Conservation (phyloP, 257 asterid genomes). For the Nicotiana undulata region DNA sequence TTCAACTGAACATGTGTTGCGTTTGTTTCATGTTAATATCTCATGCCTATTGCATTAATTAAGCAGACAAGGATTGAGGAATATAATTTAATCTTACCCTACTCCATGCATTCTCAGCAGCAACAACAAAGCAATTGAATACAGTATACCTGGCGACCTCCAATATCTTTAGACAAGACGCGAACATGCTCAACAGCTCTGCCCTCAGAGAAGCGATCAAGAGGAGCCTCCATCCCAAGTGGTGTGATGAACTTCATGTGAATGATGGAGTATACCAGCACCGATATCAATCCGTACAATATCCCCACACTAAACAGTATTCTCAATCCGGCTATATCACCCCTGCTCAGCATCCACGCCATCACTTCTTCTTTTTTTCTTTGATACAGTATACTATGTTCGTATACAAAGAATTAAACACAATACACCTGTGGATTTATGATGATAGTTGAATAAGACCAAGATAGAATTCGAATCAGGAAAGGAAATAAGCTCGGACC, state of each 20-base stretch:
- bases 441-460: neutral
- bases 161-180: slow-evolving; percentile 77
- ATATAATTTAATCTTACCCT: too few relatives aligned
- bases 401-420: neutral
- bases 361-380: neutral
- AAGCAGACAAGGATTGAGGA: neutral
- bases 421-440: neutral
- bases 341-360: slow-evolving; percentile 39
- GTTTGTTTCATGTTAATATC: neutral
- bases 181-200: slow-evolving; percentile 92
- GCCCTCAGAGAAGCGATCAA: slow-evolving; percentile 82
- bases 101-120: too few relatives aligned
- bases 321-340: slow-evolving; percentile 70
- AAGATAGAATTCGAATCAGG: neutral
- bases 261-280: slow-evolving; percentile 38
- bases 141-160: slow-evolving; percentile 76
- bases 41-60: neutral
- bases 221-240: slow-evolving; percentile 75
- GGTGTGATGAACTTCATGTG: slow-evolving; percentile 80
- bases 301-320: slow-evolving; percentile 36
- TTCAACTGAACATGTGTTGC: neutral
- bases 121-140: neutral
- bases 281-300: slow-evolving; percentile 52
- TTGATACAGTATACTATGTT: neutral
- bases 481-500: neutral